Percentiles rank a stretch among this genome's conserved stretches.
Conservation (phyloP, 2,329 filamentous ascomycete genomes). For the Penicillium italicum region DNA sequence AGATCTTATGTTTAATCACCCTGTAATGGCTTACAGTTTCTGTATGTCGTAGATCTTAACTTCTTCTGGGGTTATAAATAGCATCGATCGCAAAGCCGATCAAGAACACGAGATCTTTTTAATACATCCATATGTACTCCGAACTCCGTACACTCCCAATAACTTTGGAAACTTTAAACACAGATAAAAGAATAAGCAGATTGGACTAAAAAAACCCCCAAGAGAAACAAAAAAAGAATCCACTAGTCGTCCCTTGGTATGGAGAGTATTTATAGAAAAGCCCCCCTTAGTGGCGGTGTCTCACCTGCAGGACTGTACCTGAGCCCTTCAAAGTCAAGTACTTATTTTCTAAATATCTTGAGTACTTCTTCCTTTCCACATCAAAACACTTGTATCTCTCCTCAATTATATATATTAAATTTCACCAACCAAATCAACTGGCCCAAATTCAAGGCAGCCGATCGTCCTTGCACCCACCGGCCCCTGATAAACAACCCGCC, state of each 20-base stretch:
- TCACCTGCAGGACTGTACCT: slow-evolving; percentile 11
- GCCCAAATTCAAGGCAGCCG: background rate
- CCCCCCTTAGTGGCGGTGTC: slow-evolving; percentile 16
- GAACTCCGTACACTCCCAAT: no score
- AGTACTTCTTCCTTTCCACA: background rate
- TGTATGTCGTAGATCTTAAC: background rate
- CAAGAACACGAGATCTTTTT: background rate
- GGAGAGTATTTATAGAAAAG: slow-evolving; percentile 17
- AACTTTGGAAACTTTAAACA: background rate
- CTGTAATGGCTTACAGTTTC: background rate
- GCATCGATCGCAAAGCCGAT: slow-evolving; percentile 1
- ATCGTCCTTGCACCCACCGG: background rate
- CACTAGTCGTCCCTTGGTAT: slow-evolving; percentile 5
- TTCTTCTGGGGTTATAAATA: slow-evolving; percentile 11
- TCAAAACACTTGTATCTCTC: background rate
- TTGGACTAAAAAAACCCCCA: background rate
- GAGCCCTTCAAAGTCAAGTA: slow-evolving; percentile 8
- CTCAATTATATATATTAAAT: background rate
- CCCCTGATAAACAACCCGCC: slow-evolving; percentile 8
- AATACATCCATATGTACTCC: background rate
- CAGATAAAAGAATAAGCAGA: background rate
- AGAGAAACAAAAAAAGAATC: background rate
- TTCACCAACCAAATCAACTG: background rate
- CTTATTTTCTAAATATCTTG: slow-evolving; percentile 1
- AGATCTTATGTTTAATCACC: slow-evolving; percentile 10